Evolutionary conservation across 2,329 filamentous ascomycete species (phyloP), one percentile per base, ranked within the genome.

Genomic region (Fusarium liriodendri): DNA sequence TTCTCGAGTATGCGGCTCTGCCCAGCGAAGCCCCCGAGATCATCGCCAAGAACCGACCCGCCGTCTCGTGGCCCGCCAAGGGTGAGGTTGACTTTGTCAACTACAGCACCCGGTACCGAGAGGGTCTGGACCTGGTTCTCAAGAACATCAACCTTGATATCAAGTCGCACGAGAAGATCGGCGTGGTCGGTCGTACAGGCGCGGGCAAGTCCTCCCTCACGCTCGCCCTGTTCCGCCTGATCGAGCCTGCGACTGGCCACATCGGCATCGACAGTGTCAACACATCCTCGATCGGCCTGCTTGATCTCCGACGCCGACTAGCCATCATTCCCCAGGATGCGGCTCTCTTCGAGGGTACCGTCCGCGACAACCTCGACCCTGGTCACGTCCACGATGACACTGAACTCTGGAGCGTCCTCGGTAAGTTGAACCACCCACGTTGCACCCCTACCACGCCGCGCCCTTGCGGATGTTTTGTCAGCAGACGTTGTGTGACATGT

Each of bases 271-370:
- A 99, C 83, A 89, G 90, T 54, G 85, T 99, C 63, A 94, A 98
- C 83, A 98, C 97, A 14, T 96, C 94, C 63, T 91, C 90, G 5
- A 98, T 99, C 79, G 97, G 97, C 4, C 85, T 99, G 62, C 85
- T 97, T 63, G 97, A 99, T 82, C 88, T 99, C 64, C 92, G 97
- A 64, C 90, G 95, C 64, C 92, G 97, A 67, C 87, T 99, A 57
- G 96, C 97, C 64, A 99, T 99, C 79, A 99, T 99, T 76, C 97
- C 97, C 6, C 97, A 99, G 82, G 97, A 99, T 84, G 96, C 97
- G 33, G 96, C 96, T 73, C 90, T 99, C 71, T 99, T 99, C 79
- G 95, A 97, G 83, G 95, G 95, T 60, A 95, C 93, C 10, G 90
- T 99, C 72, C 91, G 97, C 75, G 97, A 99, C 83, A 99, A 99